phyloP scores from a whole-genome alignment of 768 basidiomycete species.

The Artomyces pyxidatus region DNA sequence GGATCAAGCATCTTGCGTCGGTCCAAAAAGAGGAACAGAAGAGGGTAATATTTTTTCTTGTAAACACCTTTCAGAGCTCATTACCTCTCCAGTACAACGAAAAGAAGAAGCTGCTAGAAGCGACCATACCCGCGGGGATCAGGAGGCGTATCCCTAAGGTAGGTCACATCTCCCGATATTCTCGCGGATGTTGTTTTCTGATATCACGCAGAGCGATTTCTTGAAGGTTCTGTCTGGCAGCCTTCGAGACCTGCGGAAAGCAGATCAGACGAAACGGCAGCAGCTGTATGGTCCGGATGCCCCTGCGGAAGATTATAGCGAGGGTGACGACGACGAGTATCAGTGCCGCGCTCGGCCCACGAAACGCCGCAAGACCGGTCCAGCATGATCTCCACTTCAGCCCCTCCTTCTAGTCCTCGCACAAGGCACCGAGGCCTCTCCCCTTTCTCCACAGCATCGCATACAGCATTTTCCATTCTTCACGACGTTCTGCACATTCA shows the following conservation, averaged over 20 bases:
- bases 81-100: slow-evolving; percentile 44
- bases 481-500: too few relatives aligned
- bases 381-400: background rate
- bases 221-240: slow-evolving; percentile 51
- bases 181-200: background rate
- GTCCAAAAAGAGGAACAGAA: slow-evolving; percentile 59
- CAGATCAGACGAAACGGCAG: slow-evolving; percentile 44
- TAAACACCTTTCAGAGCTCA: slow-evolving; percentile 1
- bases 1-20: slow-evolving; percentile 58
- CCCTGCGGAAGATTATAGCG: slow-evolving; percentile 33
- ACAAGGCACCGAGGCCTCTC: too few relatives aligned
- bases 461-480: too few relatives aligned
- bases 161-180: slow-evolving; percentile 10
- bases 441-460: too few relatives aligned
- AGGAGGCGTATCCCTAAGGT: slow-evolving; percentile 58
- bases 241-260: slow-evolving; percentile 53
- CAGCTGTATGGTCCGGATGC: slow-evolving; percentile 33
- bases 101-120: slow-evolving; percentile 49
- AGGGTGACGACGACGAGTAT: slow-evolving; percentile 49
- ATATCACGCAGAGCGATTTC: slow-evolving; percentile 51
- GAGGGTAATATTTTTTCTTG: slow-evolving; percentile 39
- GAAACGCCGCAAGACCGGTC: slow-evolving; percentile 18
- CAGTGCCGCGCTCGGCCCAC: slow-evolving; percentile 25
- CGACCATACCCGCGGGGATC: slow-evolving; percentile 30
- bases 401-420: background rate